These are phyloP conservation scores for Candida nonsorbophila DNA, from an alignment of 805 yeast genomes.

Conservation along the genomic window DNA sequence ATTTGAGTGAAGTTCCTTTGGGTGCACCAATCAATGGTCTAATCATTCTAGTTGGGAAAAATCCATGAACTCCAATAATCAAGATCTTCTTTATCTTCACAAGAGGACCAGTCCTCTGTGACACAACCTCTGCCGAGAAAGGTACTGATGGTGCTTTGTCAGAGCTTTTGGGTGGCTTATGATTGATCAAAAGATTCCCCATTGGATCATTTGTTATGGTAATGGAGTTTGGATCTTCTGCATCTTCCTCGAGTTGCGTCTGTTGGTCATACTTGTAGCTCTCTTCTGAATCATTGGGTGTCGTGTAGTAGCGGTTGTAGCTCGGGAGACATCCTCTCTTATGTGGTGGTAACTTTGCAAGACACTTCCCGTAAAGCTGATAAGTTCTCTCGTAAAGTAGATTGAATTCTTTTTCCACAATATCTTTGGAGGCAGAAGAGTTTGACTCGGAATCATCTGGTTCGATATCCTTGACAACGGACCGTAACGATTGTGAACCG, in stretches of 20 bases:
- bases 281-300: slow-evolving; percentile 6
- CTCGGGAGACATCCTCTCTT: slow-evolving; percentile 38
- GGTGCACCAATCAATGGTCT: slow-evolving; percentile 92
- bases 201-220: slow-evolving; percentile 36
- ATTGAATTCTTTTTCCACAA: slow-evolving; percentile 26
- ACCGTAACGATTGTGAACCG: slow-evolving; percentile 21
- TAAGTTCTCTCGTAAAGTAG: slow-evolving; percentile 30
- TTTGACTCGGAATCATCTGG: slow-evolving; percentile 6
- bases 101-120: slow-evolving; percentile 23
- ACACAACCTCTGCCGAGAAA: slow-evolving; percentile 11
- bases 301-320: slow-evolving; percentile 24
- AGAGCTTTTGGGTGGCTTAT: slow-evolving; percentile 9
- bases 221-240: slow-evolving; percentile 24
- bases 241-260: slow-evolving; percentile 22
- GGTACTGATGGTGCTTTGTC: slow-evolving; percentile 5
- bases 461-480: slow-evolving; percentile 14
- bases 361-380: slow-evolving; percentile 31
- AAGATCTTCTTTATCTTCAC: slow-evolving; percentile 52
- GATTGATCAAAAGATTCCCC: slow-evolving; percentile 37
- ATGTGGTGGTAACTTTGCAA: slow-evolving; percentile 28
- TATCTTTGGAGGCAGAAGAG: slow-evolving; percentile 10
- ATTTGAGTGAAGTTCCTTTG: slow-evolving; percentile 89
- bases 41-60: slow-evolving; percentile 83
- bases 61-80: slow-evolving; percentile 93
- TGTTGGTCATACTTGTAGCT: slow-evolving; percentile 12